A percentile compares a stretch with the other conserved stretches of the same genome.
These are phyloP conservation scores for Thymus quinquecostatus DNA, from an alignment of 257 asterid genomes.

Conservation along the genomic window DNA sequence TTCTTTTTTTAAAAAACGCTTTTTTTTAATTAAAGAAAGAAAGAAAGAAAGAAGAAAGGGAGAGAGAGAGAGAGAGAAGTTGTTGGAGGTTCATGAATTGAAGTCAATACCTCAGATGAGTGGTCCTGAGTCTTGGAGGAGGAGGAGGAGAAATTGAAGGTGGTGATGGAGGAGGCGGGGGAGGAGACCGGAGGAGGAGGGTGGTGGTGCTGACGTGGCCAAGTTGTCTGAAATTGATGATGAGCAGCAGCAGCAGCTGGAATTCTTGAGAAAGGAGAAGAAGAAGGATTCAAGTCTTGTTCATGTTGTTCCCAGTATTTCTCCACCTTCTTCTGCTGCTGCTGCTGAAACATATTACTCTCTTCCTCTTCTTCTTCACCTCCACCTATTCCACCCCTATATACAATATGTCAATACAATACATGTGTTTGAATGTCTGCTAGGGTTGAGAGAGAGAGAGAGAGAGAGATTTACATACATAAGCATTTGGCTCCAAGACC, in stretches of 20 bases:
- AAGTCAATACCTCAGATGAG: conserved; percentile 58
- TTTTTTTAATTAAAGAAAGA: background rate
- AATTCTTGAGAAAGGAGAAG: conserved; percentile 40
- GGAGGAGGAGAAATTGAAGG: conserved; percentile 55
- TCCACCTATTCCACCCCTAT: conserved; percentile 57
- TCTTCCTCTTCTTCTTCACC: conserved; percentile 49
- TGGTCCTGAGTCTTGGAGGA: conserved; percentile 44
- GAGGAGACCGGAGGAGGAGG: conserved; percentile 64
- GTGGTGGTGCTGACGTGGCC: conserved; percentile 44
- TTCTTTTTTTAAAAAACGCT: too few relatives aligned
- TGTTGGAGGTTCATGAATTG: too few relatives aligned
- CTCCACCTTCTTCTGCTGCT: conserved; percentile 64
- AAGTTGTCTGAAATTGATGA: conserved; percentile 38
- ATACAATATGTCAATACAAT: background rate
- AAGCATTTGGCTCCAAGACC: conserved; percentile 81
- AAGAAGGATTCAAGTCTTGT: conserved; percentile 51
- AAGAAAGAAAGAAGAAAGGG: background rate
- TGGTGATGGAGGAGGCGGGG: conserved; percentile 67
- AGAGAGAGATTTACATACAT: conserved; percentile 44
- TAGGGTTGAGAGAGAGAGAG: conserved; percentile 31
- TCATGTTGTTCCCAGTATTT: conserved; percentile 59
- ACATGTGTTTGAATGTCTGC: background rate
- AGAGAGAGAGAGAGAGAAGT: too few relatives aligned
- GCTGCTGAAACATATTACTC: conserved; percentile 48
- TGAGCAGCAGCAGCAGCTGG: conserved; percentile 35